Evolutionary conservation across 257 asterid genomes (phyloP), one percentile per base, ranked within the genome.

Genomic region (Nicotiana benthamiana): DNA sequence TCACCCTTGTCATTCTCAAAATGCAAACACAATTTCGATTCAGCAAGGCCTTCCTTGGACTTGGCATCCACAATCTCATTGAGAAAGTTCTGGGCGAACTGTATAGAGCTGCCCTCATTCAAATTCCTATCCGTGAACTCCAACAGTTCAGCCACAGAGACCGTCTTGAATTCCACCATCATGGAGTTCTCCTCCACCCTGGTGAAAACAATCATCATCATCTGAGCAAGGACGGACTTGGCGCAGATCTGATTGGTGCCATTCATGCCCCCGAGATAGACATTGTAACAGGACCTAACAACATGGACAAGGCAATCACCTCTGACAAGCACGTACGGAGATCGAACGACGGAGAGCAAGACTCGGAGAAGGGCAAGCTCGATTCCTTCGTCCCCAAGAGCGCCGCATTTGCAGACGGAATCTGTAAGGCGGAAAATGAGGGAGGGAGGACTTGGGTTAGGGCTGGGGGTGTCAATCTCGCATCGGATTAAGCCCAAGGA

Each of bases 211-310:
- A 94, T 88, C 83, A 96, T 77, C 97, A 94, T 92, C 97, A 94
- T 96, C 89, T 96, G 99, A 11, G 98, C 97, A 70, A 96, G 96
- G 80, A 94, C 96, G 28, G 97, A 85, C 90, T 96, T 96, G 3
- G 99, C 99, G 85, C 99, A 96, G 89, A 96, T 94, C 93, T 96
- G 99, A 88, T 94, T 94, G 89, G 99, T 96, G 52, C 99, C 99
- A 79, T 85, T 96, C 83, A 85, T 90, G 72, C 99, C 97, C 24
- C 99, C 97, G 17, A 96, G 88, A 83, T 96, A 96, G 52, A 96
- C 89, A 85, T 96, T 96, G 87, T 93, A 96, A 89, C 99, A 96
- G 80, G 98, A 94, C 89, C 97, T 89, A 10, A 92, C 99, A 43
- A 96, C 85, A 83, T 92, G 90, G 79, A 93, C 90, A 36, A 96